Evolutionary conservation across 2,329 filamentous ascomycete genomes (phyloP).

Genomic region (Phialemonium atrogriseum): DNA sequence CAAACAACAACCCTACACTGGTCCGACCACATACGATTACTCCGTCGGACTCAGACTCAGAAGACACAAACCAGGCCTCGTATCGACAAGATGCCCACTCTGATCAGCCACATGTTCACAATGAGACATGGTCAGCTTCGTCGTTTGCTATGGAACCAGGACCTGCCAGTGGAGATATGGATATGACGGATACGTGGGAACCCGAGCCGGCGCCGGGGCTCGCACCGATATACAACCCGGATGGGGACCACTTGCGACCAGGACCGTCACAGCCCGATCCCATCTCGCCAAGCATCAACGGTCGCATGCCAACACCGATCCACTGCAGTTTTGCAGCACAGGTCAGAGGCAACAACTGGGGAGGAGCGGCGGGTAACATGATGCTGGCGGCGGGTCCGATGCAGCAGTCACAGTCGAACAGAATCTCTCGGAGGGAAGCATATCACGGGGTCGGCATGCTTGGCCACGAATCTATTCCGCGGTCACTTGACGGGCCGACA

Average conservation of each 20-base stretch:
- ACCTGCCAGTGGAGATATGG: conserved; percentile 35
- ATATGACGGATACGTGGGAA: conserved; percentile 42
- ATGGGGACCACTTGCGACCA: conserved; percentile 17
- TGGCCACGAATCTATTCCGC: conserved; percentile 32
- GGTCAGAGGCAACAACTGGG: conserved; percentile 43
- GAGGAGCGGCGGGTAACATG: conserved; percentile 24
- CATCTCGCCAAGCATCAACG: conserved; percentile 23
- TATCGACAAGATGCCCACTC: not conserved
- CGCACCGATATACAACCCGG: conserved; percentile 1
- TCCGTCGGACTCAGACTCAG: conserved; percentile 26
- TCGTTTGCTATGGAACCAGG: conserved; percentile 9
- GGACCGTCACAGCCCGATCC: conserved; percentile 22
- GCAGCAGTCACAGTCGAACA: no score
- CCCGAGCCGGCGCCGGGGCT: conserved; percentile 12
- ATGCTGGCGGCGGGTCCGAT: no score
- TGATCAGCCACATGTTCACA: not conserved
- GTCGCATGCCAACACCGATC: conserved; percentile 52
- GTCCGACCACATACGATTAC: conserved; percentile 9
- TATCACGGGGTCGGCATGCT: conserved; percentile 2
- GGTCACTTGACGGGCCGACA: conserved; percentile 31
- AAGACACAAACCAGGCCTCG: conserved; percentile 21
- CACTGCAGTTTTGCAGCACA: conserved; percentile 49
- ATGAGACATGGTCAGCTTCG: not conserved
- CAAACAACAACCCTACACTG: not conserved
- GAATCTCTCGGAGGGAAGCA: conserved; percentile 4